A percentile compares a stretch with the other conserved stretches of the same genome.
These are phyloP conservation scores for Ceratocystis cacaofunesta DNA, from an alignment of 2,329 filamentous ascomycete species.

Conservation along the genomic window DNA sequence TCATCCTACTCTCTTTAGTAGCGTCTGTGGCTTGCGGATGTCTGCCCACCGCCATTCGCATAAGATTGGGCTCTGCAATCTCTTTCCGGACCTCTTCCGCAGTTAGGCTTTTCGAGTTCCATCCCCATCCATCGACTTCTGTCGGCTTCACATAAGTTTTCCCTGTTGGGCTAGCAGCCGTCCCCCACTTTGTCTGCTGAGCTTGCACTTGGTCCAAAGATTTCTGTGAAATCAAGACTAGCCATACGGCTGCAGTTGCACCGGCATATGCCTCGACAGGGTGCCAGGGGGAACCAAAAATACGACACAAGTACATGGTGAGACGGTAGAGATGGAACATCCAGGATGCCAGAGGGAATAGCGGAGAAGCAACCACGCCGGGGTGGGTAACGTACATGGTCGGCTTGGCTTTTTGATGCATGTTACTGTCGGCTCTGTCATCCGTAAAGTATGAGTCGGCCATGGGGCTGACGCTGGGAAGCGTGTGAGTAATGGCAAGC, in stretches of 20 bases:
- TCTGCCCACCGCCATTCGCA: slow-evolving; percentile 41
- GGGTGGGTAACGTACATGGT: slow-evolving; percentile 71
- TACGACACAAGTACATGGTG: slow-evolving; percentile 56
- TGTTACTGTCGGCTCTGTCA: background rate
- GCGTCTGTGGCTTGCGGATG: slow-evolving; percentile 42
- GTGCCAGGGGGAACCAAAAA: slow-evolving; percentile 82
- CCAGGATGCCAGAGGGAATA: slow-evolving; percentile 59
- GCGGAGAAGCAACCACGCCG: slow-evolving; percentile 67
- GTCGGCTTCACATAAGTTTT: slow-evolving; percentile 53
- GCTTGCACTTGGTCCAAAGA: slow-evolving; percentile 42
- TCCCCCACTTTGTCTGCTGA: slow-evolving; percentile 67
- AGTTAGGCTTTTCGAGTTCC: slow-evolving; percentile 29
- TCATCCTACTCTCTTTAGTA: slow-evolving; percentile 43
- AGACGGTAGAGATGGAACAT: slow-evolving; percentile 55
- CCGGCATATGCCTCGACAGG: slow-evolving; percentile 59
- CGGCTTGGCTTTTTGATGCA: slow-evolving; percentile 29
- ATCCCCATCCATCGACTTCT: slow-evolving; percentile 78
- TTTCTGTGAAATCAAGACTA: slow-evolving; percentile 53
- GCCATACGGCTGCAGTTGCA: slow-evolving; percentile 61
- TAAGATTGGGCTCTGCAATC: slow-evolving; percentile 28
- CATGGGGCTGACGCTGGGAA: slow-evolving; percentile 44
- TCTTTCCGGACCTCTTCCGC: slow-evolving; percentile 28
- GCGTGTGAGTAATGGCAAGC: slow-evolving; percentile 55
- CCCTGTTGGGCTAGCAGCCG: slow-evolving; percentile 45
- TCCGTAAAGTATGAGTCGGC: slow-evolving; percentile 15